A percentile compares a stretch with the other conserved stretches of the same genome.
Evolutionary conservation across 768 basidiomycete species (phyloP).

Genomic region (Tylopilus plumbeoviolaceoides): DNA sequence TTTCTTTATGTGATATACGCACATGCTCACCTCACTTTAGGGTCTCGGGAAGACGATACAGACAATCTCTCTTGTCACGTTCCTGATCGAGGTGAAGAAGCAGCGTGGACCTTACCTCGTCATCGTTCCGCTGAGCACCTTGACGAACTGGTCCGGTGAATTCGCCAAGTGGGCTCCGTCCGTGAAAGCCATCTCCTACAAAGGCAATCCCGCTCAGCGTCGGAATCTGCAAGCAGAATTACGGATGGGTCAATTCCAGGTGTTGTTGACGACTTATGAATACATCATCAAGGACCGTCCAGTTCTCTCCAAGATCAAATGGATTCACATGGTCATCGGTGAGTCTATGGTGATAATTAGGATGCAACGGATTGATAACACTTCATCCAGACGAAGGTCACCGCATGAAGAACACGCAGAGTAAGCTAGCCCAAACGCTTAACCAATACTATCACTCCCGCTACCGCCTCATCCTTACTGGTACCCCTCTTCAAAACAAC

Average conservation of each 20-base stretch:
- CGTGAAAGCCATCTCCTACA: slow-evolving; percentile 79
- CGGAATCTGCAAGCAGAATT: slow-evolving; percentile 75
- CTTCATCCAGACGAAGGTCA: slow-evolving; percentile 77
- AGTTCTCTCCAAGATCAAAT: slow-evolving; percentile 83
- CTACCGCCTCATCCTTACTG: slow-evolving; percentile 90
- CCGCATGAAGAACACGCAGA: slow-evolving; percentile 95
- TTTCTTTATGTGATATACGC: neutral
- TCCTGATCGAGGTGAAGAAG: slow-evolving; percentile 87
- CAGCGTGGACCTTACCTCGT: slow-evolving; percentile 95
- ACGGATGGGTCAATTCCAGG: slow-evolving; percentile 81
- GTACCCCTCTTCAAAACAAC: slow-evolving; percentile 96
- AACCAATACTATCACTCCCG: slow-evolving; percentile 91
- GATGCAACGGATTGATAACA: slow-evolving; percentile 2
- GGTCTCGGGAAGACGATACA: slow-evolving; percentile 96
- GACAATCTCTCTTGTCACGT: slow-evolving; percentile 91
- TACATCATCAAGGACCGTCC: slow-evolving; percentile 98
- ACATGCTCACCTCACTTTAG: slow-evolving; percentile 34
- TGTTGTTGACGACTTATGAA: slow-evolving; percentile 91
- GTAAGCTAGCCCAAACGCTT: slow-evolving; percentile 84
- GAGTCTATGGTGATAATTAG: slow-evolving; percentile 12
- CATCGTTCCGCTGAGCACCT: slow-evolving; percentile 91
- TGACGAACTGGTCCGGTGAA: slow-evolving; percentile 97
- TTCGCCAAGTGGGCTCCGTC: slow-evolving; percentile 96
- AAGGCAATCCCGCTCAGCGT: slow-evolving; percentile 84
- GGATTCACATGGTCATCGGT: slow-evolving; percentile 98